Base-by-base conservation (phyloP, 2,329 filamentous ascomycete genomes). In the Ceratocystis alfenasii region DNA sequence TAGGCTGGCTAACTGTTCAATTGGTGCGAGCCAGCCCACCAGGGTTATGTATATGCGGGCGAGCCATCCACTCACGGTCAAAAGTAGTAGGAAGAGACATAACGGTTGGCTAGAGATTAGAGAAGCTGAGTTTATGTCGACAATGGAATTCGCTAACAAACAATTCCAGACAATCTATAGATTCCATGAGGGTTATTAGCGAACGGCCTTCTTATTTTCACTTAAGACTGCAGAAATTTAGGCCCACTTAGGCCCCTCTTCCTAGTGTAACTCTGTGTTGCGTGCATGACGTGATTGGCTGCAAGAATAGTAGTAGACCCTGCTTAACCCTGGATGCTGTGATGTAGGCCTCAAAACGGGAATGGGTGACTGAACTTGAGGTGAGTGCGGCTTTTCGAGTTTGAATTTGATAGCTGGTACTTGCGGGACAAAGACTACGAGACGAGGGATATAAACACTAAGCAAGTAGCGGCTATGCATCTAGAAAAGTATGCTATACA, bases 81-180 rank as follows among this genome's bases (percentile, higher is more conserved):
- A 85, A 85, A 69, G 79, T 80, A 69, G 78, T 78, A 5, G 83
- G 83, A 68, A 86, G 82, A 69, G 75, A 75, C 53, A 63, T 36
- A 28, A 2, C 20, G 6, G 36, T 12, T n/a, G 1, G n/a, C 5
- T 45, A 10, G 5, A 59, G 28, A 41, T 41, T 36, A 30, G 30
- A 8, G 17, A 25, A 8, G 25, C n/a, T 59, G 53, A 3, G 22
- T 59, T 8, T 7, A 36, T 10, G 53, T 17, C 25, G 22, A 59
- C 17, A 50, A 50, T 20, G n/a, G 22, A n/a, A 12, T 41, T 41
- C 36, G 8, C 36, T 41, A 41, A 41, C 36, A 41, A 41, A 12
- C 17, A 50, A 50, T 7, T 20, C 3, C 6, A 50, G 22, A 50
- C 46, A 50, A 50, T 50, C 6, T 20, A 12, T n/a, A 50, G 46